Conservation (phyloP, 768 basidiomycete genomes). For the Termitomyces sp. region DNA sequence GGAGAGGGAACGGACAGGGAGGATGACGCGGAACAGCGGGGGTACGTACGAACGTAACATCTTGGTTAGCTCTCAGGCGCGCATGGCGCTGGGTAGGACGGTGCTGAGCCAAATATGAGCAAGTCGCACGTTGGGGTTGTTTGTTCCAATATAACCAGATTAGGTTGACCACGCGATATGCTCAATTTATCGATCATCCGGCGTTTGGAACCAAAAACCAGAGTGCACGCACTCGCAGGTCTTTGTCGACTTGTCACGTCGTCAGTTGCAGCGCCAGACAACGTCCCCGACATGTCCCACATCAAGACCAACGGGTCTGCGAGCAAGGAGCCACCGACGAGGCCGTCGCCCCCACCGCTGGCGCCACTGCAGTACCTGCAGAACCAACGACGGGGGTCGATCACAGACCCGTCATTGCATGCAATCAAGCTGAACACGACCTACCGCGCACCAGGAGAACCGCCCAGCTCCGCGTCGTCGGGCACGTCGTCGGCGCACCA, state of each 20-base stretch:
- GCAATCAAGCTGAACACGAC: slow-evolving; percentile 32
- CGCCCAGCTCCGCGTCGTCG: slow-evolving; percentile 21
- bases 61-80: slow-evolving; percentile 32
- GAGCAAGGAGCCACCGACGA: slow-evolving; percentile 27
- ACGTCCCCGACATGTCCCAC: too few relatives aligned
- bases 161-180: slow-evolving; percentile 30
- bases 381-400: slow-evolving; percentile 78
- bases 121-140: slow-evolving; percentile 24
- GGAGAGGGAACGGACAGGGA: slow-evolving; percentile 25
- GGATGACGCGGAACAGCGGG: slow-evolving; percentile 58
- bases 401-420: slow-evolving; percentile 80
- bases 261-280: too few relatives aligned
- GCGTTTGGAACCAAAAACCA: too few relatives aligned
- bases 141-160: slow-evolving; percentile 40
- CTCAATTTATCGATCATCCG: slow-evolving; percentile 27
- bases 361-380: slow-evolving; percentile 78
- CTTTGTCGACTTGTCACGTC: too few relatives aligned
- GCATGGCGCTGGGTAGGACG: slow-evolving; percentile 27
- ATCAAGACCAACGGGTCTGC: slow-evolving; percentile 14
- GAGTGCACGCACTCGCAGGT: too few relatives aligned
- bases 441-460: slow-evolving; percentile 22
- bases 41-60: slow-evolving; percentile 41
- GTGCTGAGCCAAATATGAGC: slow-evolving; percentile 14
- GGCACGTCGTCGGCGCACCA: slow-evolving; percentile 23
- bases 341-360: slow-evolving; percentile 57